Evolutionary conservation across 306 rosid genomes (phyloP), one percentile per base, ranked within the genome.

Genomic region (Astragalus glycyphyllos): DNA sequence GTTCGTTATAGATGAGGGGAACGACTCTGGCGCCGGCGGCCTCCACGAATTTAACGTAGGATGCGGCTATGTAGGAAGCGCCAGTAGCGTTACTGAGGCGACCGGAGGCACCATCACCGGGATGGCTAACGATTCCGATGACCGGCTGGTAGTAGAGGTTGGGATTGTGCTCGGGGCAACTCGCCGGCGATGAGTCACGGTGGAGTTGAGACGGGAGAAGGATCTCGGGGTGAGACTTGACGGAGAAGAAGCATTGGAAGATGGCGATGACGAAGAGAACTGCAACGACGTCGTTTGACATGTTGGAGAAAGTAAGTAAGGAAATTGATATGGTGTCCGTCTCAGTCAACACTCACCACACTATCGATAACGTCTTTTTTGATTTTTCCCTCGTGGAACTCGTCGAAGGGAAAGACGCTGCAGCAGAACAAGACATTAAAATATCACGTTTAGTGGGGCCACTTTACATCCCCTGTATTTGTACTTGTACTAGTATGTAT

Each of bases 21-120:
- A 91, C 73, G 26, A 91, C 97, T 13, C 97, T 75, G 60, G 97
- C 97, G 37, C 97, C 96, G n/a, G 89, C 92, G 4, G 92, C 82
- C 67, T 91, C 96, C 38, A 74, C 90, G 61, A 91, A 88, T 66
- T 88, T 91, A 20, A 91, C 97, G 50, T 91, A 91, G 4, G 97
- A 88, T 6, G 97, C 96, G 8, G 90, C 92, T 51, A 91, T 88
- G 58, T 85, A 80, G 5, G 97, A 88, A n/a, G 82, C 85, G 13
- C 56, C 62, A 17, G 96, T 64, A 46, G 84, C 89, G 72, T 86
- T 91, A 58, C 68, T 81, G 56, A 88, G 81, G 9, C 90, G 78
- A 2, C 91, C 96, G 20, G 97, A 88, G 50, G 91, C 89, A 4
- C 97, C 87, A 38, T 91, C 96, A 8, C 97, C 97, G 38, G 97